Evolutionary conservation across 2,329 filamentous ascomycete species (phyloP), one percentile per base, ranked within the genome.

Genomic region (Pseudopithomyces chartarum): DNA sequence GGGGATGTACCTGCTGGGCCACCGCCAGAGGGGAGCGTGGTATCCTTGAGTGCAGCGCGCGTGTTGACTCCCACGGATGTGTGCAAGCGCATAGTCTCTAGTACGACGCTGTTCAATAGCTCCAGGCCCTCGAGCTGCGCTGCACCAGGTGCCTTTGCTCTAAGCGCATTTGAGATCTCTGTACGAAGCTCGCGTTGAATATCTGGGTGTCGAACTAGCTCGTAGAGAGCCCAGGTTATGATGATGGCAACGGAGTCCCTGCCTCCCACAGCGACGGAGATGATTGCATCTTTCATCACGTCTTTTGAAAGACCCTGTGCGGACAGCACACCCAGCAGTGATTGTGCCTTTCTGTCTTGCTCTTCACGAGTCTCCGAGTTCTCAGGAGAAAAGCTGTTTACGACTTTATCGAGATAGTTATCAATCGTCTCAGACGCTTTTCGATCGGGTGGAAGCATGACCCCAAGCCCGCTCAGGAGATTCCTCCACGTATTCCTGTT

Each of bases 11-110:
- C 60, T 22, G 61, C 56, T 6, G 50, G 34, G 12, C 67, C 67
- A 6, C 66, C 67, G 36, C 67, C 67, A 7, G 56, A 50, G 2
- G 67, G 67, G 2, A 70, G 43, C 2, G 58, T 55, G 13, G 66
- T 69, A 19, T 64, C 51, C 13, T 52, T 56, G 33, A 63, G 15
- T 7, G 62, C 62, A 7, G 54, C 38, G 29, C 65, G 65, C n/a
- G 32, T 45, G 40, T 69, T 69, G 13, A 63, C 33, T 13, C 55
- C 55, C 29, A 58, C 55, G 34, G 34, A 43, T 38, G 36, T 26
- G 20, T 39, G 29, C 19, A 45, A 2, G 32, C 43, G 43, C 43
- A 45, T 45, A n/a, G 43, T 45, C 17, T 45, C 43, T 19, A 45
- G 22, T 3, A 45, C 43, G 23, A 45, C 43, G 6, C 43, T 22